Evolutionary conservation across 306 rosid genomes (phyloP), one percentile per base, ranked within the genome.

Genomic region (Cyclanthera cordifolia): DNA sequence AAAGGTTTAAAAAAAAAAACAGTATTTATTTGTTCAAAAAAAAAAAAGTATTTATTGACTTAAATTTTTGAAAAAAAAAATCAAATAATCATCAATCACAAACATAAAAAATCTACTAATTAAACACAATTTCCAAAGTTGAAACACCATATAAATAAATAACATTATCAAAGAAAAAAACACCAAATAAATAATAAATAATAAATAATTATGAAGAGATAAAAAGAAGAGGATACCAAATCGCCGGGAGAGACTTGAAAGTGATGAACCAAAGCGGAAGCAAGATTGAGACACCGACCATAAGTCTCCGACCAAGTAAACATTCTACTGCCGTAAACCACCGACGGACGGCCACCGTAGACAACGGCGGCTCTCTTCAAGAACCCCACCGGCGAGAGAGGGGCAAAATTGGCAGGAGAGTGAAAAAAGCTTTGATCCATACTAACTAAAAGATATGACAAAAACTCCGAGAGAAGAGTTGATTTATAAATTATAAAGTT

Each of bases 221-320:
- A 11, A 34, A 41, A 69, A 6, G 7, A 58, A 49, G 39, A 19
- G 17, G n/a, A n/a, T 83, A 91, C 96, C 47, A 78, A 66, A 65
- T 83, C 86, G 24, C 37, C 73, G 10, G 59, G 85, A 25, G 84
- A 82, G 65, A 92, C 39, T 19, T 91, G 86, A 32, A 92, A 48
- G 13, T 39, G 80, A 69, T 46, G 80, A 71, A 78, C 65, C 75
- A 92, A 55, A 80, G 91, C 50, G 13, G 92, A 82, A 71, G 97
- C 88, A 48, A 87, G 76, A 4, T 76, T 74, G 32, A 78, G 19
- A 58, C 89, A 92, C 76, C 95, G 75, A 45, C 55, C 52, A 49
- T 82, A 74, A 56, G 92, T 92, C 67, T 92, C 19, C 51, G 52
- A 65, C 96, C 96, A 91, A 4, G 88, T 74, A 67, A 81, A 86